Percentiles rank a stretch among this genome's conserved stretches.
Conservation (phyloP, 352 stramenopile species). For the Blastocystis sp. region DNA sequence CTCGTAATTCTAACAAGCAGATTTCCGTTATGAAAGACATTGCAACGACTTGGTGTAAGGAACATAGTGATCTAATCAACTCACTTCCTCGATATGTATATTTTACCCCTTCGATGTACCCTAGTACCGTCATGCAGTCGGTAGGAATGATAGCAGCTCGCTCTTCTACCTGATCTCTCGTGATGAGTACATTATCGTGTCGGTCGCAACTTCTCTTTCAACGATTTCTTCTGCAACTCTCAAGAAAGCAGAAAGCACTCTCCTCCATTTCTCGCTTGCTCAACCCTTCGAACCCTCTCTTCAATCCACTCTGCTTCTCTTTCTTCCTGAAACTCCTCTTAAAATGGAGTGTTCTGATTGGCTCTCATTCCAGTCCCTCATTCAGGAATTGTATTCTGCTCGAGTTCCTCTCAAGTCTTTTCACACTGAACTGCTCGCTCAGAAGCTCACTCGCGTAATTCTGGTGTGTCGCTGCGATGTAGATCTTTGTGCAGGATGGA, state of each 20-base stretch:
- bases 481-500: conserved; percentile 48
- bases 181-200: conserved; percentile 25
- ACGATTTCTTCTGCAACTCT: neutral
- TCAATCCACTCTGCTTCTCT: neutral
- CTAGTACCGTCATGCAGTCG: conserved; percentile 13
- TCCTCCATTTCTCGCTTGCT: neutral
- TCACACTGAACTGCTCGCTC: neutral
- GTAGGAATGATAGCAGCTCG: neutral
- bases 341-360: neutral
- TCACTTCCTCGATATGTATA: neutral
- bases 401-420: neutral
- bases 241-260: neutral
- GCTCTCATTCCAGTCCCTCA: conserved; percentile 10
- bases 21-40: conserved; percentile 1
- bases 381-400: neutral
- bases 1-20: neutral
- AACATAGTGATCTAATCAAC: neutral
- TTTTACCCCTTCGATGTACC: neutral
- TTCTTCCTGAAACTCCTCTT: conserved; percentile 6
- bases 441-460: conserved; percentile 30
- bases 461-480: neutral
- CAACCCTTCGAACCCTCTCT: neutral
- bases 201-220: neutral
- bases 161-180: conserved; percentile 8
- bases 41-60: neutral